phyloP scores from a whole-genome alignment of 306 rosid species.

The Inga leiocalycina region DNA sequence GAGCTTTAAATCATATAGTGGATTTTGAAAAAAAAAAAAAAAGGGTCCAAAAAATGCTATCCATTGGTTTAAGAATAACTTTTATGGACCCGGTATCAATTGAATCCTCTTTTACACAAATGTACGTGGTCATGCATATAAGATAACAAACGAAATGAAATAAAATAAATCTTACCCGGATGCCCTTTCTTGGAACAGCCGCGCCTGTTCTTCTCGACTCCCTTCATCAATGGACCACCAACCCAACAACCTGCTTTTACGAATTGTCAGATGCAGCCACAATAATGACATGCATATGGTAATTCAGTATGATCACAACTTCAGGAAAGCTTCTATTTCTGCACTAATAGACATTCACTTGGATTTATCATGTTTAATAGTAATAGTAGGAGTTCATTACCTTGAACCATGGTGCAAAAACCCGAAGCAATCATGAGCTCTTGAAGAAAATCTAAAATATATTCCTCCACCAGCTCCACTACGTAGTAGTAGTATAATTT shows the following conservation, averaged over 20 bases:
- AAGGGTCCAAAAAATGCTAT: neutral
- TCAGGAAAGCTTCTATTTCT: conserved; percentile 25
- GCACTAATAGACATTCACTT: conserved; percentile 4
- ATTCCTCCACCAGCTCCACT: conserved; percentile 72
- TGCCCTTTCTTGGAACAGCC: conserved; percentile 75
- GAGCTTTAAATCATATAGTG: neutral
- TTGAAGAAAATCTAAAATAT: conserved; percentile 73
- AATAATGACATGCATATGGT: conserved; percentile 20
- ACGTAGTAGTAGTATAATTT: conserved; percentile 64
- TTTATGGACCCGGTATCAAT: neutral
- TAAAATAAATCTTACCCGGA: conserved; percentile 65
- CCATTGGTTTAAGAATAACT: neutral
- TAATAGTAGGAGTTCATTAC: conserved; percentile 43
- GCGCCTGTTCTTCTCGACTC: conserved; percentile 92
- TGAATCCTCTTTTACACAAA: neutral
- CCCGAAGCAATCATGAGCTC: conserved; percentile 84
- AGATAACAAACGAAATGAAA: conserved; percentile 11
- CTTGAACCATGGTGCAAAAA: conserved; percentile 97
- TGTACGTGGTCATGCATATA: neutral
- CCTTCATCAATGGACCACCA: conserved; percentile 99
- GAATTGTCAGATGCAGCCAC: conserved; percentile 38
- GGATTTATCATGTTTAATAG: conserved; percentile 19
- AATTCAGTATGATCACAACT: conserved; percentile 30
- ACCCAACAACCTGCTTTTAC: conserved; percentile 74
- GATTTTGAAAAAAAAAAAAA: neutral